Evolutionary conservation across 75 land plant genomes (phyloP).

Genomic region (Cunninghamia lanceolata): DNA sequence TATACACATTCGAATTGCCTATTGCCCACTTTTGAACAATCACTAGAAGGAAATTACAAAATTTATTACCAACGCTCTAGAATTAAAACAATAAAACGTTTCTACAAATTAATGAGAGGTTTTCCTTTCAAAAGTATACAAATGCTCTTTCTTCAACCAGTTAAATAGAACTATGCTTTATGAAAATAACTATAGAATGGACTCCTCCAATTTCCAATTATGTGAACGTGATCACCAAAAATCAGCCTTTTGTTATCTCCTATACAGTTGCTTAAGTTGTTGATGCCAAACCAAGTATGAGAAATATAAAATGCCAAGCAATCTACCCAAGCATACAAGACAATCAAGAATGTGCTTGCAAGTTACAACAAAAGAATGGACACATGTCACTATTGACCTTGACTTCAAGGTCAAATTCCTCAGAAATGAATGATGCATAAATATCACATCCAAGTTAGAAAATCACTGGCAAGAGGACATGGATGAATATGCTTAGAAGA

Average conservation of each 20-base stretch:
- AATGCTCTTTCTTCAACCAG: not conserved
- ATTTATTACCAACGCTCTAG: not conserved
- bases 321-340: not conserved
- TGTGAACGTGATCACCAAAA: not conserved
- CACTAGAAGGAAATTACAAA: not conserved
- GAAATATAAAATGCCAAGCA: not conserved
- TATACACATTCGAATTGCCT: not conserved
- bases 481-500: not conserved
- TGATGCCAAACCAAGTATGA: not conserved
- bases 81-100: not conserved
- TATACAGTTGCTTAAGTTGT: not conserved
- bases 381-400: not conserved
- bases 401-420: not conserved
- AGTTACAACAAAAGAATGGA: not conserved
- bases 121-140: not conserved
- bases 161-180: not conserved
- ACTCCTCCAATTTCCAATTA: not conserved
- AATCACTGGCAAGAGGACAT: too few species aligned
- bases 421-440: not conserved
- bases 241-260: not conserved
- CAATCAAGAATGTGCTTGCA: not conserved
- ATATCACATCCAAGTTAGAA: not conserved
- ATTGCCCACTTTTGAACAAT: not conserved
- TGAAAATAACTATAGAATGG: not conserved
- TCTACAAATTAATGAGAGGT: not conserved